phyloP scores from a whole-genome alignment of 768 basidiomycete genomes.

The Hypholoma sublateritium region DNA sequence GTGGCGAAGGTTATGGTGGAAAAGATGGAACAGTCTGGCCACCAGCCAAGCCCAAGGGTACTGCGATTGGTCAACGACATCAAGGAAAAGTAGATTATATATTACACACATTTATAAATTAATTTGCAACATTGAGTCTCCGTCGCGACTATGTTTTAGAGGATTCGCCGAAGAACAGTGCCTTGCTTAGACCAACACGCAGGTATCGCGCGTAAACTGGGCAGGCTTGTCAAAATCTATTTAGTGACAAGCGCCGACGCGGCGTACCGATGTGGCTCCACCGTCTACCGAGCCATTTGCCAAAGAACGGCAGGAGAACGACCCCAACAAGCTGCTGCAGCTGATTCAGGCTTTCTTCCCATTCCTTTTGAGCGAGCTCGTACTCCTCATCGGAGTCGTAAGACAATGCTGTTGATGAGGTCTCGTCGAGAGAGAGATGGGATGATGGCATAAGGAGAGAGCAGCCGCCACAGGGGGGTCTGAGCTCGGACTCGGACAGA shows the following conservation, averaged over 20 bases:
- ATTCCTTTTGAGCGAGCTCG: slow-evolving; percentile 81
- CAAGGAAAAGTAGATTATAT: slow-evolving; percentile 16
- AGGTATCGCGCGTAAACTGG: slow-evolving; percentile 73
- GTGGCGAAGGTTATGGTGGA: slow-evolving; percentile 58
- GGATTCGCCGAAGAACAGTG: slow-evolving; percentile 56
- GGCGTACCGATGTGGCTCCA: slow-evolving; percentile 85
- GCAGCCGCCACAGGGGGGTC: no score
- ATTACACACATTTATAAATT: neutral
- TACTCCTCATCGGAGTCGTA: slow-evolving; percentile 73
- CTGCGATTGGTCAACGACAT: slow-evolving; percentile 50
- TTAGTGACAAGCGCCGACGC: slow-evolving; percentile 1
- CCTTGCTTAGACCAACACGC: slow-evolving; percentile 56
- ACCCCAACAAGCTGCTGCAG: slow-evolving; percentile 78
- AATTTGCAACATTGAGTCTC: neutral
- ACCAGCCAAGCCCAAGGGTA: slow-evolving; percentile 45
- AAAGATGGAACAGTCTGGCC: slow-evolving; percentile 54
- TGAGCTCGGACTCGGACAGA: slow-evolving; percentile 14
- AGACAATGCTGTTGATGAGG: slow-evolving; percentile 51
- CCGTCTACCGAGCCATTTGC: slow-evolving; percentile 84
- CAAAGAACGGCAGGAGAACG: slow-evolving; percentile 81
- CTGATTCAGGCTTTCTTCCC: slow-evolving; percentile 89
- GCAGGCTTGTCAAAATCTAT: slow-evolving; percentile 5
- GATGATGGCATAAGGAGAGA: slow-evolving; percentile 57
- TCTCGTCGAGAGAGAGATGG: slow-evolving; percentile 59
- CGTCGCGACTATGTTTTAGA: neutral